Evolutionary conservation across 1,284 basidiomycete species (phyloP).

Genomic region (Ganoderma multipileum): DNA sequence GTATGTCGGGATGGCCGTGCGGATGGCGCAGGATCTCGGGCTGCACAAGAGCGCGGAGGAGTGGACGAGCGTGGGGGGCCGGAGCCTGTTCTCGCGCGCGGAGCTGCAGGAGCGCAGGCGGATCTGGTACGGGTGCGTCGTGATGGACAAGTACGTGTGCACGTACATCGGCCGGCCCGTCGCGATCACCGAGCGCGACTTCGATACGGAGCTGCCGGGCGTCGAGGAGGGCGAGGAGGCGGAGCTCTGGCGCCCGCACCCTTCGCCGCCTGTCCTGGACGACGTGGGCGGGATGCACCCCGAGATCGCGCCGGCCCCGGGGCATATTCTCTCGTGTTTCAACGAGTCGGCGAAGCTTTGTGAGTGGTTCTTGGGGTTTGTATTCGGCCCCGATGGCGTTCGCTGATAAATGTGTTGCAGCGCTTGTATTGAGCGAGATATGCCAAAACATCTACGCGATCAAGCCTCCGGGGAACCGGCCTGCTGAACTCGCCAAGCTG

Average conservation of each 20-base stretch:
- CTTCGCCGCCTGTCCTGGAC: slow-evolving; percentile 45
- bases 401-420: slow-evolving; percentile 42
- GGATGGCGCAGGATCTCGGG: slow-evolving; percentile 88
- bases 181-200: slow-evolving; percentile 82
- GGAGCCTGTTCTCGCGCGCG: slow-evolving; percentile 63
- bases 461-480: slow-evolving; percentile 60
- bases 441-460: slow-evolving; percentile 81
- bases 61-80: slow-evolving; percentile 71
- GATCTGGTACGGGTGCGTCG: slow-evolving; percentile 83
- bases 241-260: slow-evolving; percentile 60
- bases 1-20: slow-evolving; percentile 79
- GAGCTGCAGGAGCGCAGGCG: slow-evolving; percentile 79
- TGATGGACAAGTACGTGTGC: slow-evolving; percentile 84
- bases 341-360: slow-evolving; percentile 77
- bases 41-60: slow-evolving; percentile 82
- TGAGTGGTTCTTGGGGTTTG: slow-evolving; percentile 44
- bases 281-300: slow-evolving; percentile 39
- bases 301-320: slow-evolving; percentile 47
- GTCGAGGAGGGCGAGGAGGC: slow-evolving; percentile 75
- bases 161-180: slow-evolving; percentile 84
- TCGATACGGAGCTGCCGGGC: slow-evolving; percentile 76
- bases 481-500: slow-evolving; percentile 62
- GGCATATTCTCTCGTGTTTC: slow-evolving; percentile 76
- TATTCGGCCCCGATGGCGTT: background rate
- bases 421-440: slow-evolving; percentile 70